These are phyloP conservation scores for Nymphaea colorata DNA, from an alignment of 164 flowering plant species.

Conservation along the genomic window DNA sequence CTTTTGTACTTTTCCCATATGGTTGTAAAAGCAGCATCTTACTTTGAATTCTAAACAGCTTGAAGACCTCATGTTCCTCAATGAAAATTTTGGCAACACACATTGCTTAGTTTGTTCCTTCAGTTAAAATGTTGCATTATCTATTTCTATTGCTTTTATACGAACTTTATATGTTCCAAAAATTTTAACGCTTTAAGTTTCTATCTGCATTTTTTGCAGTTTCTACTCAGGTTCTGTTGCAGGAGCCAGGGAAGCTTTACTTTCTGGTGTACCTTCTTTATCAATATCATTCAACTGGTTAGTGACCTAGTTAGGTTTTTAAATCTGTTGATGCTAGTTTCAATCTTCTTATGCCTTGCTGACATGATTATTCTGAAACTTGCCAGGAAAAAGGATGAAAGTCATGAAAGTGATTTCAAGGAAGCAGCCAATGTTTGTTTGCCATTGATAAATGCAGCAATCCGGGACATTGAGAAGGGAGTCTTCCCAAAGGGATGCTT, in stretches of 20 bases:
- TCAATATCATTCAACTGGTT: slow-evolving; percentile 89
- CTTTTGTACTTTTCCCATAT: background rate
- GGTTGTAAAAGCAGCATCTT: too few species aligned
- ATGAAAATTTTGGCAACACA: background rate
- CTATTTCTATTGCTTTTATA: background rate
- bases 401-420: slow-evolving; percentile 81
- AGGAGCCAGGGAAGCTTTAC: slow-evolving; percentile 86
- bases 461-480: slow-evolving; percentile 67
- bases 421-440: slow-evolving; percentile 80
- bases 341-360: background rate
- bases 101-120: background rate
- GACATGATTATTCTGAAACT: background rate
- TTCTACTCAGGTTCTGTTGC: slow-evolving; percentile 86
- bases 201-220: slow-evolving; percentile 23
- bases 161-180: background rate
- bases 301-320: slow-evolving; percentile 3
- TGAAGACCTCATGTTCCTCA: background rate
- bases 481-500: slow-evolving; percentile 61
- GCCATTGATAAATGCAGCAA: slow-evolving; percentile 71
- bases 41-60: background rate
- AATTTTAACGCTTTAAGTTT: background rate
- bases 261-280: slow-evolving; percentile 79
- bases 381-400: slow-evolving; percentile 87
- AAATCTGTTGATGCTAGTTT: background rate
- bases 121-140: background rate